Evolutionary conservation across 352 stramenopile species (phyloP).

Genomic region (Pythium guiyangense): DNA sequence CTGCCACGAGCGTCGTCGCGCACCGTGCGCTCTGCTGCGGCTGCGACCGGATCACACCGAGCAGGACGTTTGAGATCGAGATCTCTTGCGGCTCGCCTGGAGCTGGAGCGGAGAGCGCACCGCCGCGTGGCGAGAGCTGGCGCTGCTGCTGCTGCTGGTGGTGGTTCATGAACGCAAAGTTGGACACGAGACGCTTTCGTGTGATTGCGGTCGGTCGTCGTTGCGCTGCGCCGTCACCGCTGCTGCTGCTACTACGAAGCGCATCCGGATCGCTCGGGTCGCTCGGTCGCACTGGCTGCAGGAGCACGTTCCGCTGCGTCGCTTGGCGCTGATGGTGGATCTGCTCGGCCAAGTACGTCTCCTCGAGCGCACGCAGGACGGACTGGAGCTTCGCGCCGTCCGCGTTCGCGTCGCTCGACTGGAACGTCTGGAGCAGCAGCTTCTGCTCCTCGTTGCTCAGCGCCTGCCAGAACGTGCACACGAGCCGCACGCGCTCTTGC

Average conservation of each 20-base stretch:
- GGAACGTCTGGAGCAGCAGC: conserved; percentile 29
- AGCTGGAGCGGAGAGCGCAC: neutral
- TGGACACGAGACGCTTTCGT: conserved; percentile 10
- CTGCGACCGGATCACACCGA: conserved; percentile 30
- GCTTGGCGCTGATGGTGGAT: conserved; percentile 40
- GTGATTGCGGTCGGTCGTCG: conserved; percentile 3
- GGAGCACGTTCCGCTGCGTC: conserved; percentile 20
- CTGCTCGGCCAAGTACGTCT: conserved; percentile 59
- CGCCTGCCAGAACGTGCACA: conserved; percentile 43
- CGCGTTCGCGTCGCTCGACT: conserved; percentile 8
- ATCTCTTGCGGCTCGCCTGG: neutral
- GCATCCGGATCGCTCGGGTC: neutral
- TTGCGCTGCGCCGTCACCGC: neutral
- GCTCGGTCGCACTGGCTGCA: neutral
- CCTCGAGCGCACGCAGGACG: conserved; percentile 47
- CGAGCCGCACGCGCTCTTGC: conserved; percentile 53
- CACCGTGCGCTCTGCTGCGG: conserved; percentile 11
- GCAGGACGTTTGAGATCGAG: conserved; percentile 45
- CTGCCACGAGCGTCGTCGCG: neutral
- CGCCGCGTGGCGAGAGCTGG: too few relatives aligned
- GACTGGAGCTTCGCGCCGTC: conserved; percentile 24
- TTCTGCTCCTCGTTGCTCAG: conserved; percentile 49
- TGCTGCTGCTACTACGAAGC: neutral
- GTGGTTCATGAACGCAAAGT: conserved; percentile 9
- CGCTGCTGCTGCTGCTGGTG: neutral